A percentile compares a stretch with the other conserved stretches of the same genome.
Conservation (phyloP, 495 filamentous ascomycete genomes). For the Podospora anserina region DNA sequence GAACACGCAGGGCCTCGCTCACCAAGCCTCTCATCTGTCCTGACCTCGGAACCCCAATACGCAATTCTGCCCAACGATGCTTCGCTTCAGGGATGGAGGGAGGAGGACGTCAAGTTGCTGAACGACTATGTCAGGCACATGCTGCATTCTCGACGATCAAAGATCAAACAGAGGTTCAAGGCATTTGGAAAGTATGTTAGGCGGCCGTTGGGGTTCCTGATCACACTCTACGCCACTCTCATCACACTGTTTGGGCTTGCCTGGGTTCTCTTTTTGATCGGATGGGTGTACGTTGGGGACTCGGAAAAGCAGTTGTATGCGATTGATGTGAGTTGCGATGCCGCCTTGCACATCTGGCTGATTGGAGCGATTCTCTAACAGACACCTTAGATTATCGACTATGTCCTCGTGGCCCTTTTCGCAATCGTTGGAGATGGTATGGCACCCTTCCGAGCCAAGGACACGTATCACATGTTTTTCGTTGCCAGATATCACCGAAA, state of each 20-base stretch:
- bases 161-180: constrained; percentile 70
- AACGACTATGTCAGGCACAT: constrained; percentile 81
- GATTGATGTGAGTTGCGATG: constrained; percentile 46
- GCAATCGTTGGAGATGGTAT: constrained; percentile 74
- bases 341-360: background rate
- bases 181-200: constrained; percentile 71
- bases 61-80: constrained; percentile 63
- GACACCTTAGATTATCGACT: constrained; percentile 58
- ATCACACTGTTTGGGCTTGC: constrained; percentile 78
- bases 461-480: constrained; percentile 79
- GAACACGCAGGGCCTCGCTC: constrained; percentile 13
- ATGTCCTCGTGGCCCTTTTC: constrained; percentile 72
- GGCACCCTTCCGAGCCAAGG: constrained; percentile 69
- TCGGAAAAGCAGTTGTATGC: constrained; percentile 57
- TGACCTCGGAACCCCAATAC: constrained; percentile 45
- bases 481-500: constrained; percentile 60
- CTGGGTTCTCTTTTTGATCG: constrained; percentile 82
- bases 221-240: constrained; percentile 74
- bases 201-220: constrained; percentile 70
- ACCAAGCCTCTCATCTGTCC: constrained; percentile 43
- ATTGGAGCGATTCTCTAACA: background rate
- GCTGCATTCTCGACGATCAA: constrained; percentile 71
- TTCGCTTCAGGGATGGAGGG: constrained; percentile 63
- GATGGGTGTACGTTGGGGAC: constrained; percentile 77
- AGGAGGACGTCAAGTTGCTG: constrained; percentile 64